A percentile compares a stretch with the other conserved stretches of the same genome.
Conservation (phyloP, 176 grass and related monocot genomes). For the Puccinellia tenuiflora region DNA sequence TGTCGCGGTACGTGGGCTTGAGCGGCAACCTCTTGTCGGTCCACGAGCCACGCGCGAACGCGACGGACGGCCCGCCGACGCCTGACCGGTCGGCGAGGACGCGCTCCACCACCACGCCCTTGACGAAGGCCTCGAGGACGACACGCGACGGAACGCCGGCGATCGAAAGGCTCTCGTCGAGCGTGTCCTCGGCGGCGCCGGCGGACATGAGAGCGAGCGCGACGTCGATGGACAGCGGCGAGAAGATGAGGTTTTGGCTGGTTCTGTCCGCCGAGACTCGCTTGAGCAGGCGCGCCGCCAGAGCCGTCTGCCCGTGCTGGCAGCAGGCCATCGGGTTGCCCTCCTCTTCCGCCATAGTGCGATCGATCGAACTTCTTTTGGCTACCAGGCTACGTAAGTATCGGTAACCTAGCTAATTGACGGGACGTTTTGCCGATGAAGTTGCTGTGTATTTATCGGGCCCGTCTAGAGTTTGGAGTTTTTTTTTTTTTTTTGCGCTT, state of each 20-base stretch:
- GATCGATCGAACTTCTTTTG: neutral
- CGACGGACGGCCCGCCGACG: neutral
- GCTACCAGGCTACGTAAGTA: no score
- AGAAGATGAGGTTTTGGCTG: neutral
- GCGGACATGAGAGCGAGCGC: neutral
- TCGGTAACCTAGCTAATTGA: no score
- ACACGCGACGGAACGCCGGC: neutral
- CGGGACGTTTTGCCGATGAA: no score
- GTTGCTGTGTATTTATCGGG: no score
- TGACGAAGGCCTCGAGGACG: neutral
- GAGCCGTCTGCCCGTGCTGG: neutral
- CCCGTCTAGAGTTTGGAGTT: no score
- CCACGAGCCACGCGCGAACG: neutral
- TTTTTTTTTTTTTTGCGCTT: no score
- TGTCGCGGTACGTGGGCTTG: conserved; percentile 2
- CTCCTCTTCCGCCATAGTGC: neutral
- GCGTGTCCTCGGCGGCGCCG: neutral
- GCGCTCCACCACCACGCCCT: neutral
- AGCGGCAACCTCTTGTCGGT: neutral
- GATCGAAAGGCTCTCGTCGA: neutral
- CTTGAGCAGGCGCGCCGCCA: conserved; percentile 8
- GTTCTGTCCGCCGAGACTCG: neutral
- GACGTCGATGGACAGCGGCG: conserved; percentile 9
- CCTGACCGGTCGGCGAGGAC: neutral
- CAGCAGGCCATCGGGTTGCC: neutral